phyloP scores from a whole-genome alignment of 2,329 filamentous ascomycete genomes.

The Malbranchea zuffiana region DNA sequence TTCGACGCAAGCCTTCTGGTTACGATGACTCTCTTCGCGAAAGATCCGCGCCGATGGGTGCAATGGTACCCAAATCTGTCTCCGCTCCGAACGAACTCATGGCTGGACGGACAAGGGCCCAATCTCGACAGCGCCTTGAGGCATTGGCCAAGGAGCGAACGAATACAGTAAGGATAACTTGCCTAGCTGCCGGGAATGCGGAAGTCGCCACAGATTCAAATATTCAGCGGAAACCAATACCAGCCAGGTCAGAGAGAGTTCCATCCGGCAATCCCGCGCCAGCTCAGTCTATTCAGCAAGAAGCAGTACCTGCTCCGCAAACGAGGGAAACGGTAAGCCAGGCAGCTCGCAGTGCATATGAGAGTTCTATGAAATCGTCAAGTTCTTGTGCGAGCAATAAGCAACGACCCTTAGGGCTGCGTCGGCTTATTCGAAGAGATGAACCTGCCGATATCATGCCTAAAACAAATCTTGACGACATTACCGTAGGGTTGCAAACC shows the following conservation, averaged over 20 bases:
- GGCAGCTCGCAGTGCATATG: conserved; percentile 2
- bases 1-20: conserved; percentile 27
- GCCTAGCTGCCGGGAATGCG: too few species aligned
- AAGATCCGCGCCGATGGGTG: conserved; percentile 19
- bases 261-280: background rate
- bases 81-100: conserved; percentile 26
- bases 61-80: conserved; percentile 24
- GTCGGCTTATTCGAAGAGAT: conserved; percentile 29
- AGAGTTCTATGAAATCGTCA: conserved; percentile 6
- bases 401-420: conserved; percentile 20
- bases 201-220: conserved; percentile 11
- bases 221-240: conserved; percentile 19
- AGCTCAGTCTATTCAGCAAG: background rate
- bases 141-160: conserved; percentile 19
- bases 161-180: background rate
- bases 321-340: too few species aligned
- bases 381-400: conserved; percentile 8
- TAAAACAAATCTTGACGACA: conserved; percentile 30
- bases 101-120: conserved; percentile 34
- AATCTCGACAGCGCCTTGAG: conserved; percentile 29
- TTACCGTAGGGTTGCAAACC: conserved; percentile 29
- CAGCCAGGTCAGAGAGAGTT: background rate
- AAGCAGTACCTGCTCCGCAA: background rate
- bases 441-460: conserved; percentile 30
- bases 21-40: conserved; percentile 27